Percentiles rank a stretch among this genome's conserved stretches.
Evolutionary conservation across 2,329 filamentous ascomycete genomes (phyloP).

Genomic region (Thelonectria rubi): DNA sequence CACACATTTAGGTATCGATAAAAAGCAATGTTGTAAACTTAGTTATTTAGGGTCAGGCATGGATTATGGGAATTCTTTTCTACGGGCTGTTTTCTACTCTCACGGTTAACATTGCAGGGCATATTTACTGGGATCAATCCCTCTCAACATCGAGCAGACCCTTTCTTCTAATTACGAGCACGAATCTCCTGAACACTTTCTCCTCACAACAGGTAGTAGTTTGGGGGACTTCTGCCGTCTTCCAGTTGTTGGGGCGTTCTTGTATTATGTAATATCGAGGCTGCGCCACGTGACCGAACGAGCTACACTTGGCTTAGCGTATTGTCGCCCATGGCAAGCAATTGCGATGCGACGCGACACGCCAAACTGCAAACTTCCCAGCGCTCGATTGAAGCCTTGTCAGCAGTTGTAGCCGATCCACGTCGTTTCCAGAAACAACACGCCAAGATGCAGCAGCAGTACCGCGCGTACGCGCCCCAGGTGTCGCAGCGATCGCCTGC

Average conservation of each 20-base stretch:
- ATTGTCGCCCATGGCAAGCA: slow-evolving; percentile 27
- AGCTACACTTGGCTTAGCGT: slow-evolving; percentile 19
- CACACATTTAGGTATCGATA: background rate
- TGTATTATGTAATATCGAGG: background rate
- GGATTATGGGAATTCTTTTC: background rate
- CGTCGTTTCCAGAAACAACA: slow-evolving; percentile 9
- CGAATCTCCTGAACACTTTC: background rate
- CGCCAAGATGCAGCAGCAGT: slow-evolving; percentile 61
- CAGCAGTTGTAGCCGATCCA: slow-evolving; percentile 22
- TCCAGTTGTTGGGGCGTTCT: background rate
- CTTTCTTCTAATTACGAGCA: background rate
- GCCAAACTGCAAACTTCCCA: slow-evolving; percentile 22
- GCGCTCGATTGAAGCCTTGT: slow-evolving; percentile 10
- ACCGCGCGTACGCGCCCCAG: slow-evolving; percentile 62
- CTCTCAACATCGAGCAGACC: background rate
- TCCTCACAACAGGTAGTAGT: too few species aligned
- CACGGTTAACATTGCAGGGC: background rate
- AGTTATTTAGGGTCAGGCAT: background rate
- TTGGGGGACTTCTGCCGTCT: too few species aligned
- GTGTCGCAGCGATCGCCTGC: slow-evolving; percentile 58
- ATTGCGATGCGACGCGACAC: slow-evolving; percentile 42
- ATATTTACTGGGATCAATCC: background rate
- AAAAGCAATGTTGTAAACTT: slow-evolving; percentile 1
- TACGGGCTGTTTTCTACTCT: background rate
- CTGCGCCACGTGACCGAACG: slow-evolving; percentile 35